These are phyloP conservation scores for Discostella stelligera DNA, from an alignment of 352 stramenopile species.

Conservation along the genomic window DNA sequence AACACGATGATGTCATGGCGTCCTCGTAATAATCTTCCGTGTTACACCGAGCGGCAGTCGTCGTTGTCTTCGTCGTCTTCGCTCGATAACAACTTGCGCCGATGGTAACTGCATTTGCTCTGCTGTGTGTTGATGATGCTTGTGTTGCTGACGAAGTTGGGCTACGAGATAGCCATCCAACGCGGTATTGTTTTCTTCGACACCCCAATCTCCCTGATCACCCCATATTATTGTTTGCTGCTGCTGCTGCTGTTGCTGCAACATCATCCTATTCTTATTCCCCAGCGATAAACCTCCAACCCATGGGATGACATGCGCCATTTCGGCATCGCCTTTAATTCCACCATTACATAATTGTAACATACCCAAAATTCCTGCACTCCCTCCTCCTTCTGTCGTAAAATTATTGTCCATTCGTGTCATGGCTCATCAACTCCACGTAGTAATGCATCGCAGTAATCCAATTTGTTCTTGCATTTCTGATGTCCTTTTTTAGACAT, in stretches of 20 bases:
- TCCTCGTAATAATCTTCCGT: slow-evolving; percentile 35
- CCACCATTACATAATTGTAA: neutral
- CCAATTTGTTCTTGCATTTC: slow-evolving; percentile 10
- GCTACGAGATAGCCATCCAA: slow-evolving; percentile 1
- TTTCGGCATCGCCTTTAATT: neutral
- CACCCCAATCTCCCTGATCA: neutral
- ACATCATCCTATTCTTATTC: neutral
- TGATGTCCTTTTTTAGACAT: too few species aligned
- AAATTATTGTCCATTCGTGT: too few species aligned
- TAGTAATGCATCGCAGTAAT: slow-evolving; percentile 20
- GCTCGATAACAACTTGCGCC: too few species aligned
- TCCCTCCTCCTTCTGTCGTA: neutral
- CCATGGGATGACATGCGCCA: neutral
- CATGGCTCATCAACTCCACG: slow-evolving; percentile 5
- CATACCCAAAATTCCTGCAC: neutral
- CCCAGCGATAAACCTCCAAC: neutral
- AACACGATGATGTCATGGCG: neutral
- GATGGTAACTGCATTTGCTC: neutral
- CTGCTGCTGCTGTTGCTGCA: slow-evolving; percentile 4
- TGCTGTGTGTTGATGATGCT: neutral
- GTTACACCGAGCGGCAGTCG: slow-evolving; percentile 19
- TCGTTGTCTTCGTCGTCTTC: too few species aligned
- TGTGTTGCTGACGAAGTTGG: neutral
- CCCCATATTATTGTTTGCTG: neutral
- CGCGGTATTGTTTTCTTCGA: neutral